Percentiles rank a stretch among this genome's conserved stretches.
Evolutionary conservation across 495 filamentous ascomycete species (phyloP).

Genomic region (Penicillium silybi): DNA sequence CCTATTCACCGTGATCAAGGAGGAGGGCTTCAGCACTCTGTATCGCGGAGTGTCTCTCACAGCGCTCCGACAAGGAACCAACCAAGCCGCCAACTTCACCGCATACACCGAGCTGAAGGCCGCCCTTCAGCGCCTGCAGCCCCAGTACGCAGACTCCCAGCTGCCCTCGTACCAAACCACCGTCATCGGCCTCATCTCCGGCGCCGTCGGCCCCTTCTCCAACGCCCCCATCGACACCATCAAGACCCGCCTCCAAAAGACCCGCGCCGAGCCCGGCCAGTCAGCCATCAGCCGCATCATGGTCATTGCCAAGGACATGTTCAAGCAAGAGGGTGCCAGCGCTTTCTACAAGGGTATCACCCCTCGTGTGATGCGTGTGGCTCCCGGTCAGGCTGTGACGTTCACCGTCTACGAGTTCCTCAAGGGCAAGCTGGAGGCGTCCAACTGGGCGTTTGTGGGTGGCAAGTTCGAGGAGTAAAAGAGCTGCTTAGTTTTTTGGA

Average conservation of each 20-base stretch:
- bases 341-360: constrained; percentile 99
- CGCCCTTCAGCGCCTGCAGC: constrained; percentile 64
- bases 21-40: constrained; percentile 82
- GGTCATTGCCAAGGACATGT: constrained; percentile 84
- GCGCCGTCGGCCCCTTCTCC: constrained; percentile 90
- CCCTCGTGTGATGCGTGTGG: constrained; percentile 93
- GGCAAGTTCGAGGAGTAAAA: constrained; percentile 71
- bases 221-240: constrained; percentile 99
- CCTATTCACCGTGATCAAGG: constrained; percentile 82
- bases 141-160: constrained; percentile 51
- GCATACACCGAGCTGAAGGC: constrained; percentile 94
- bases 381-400: constrained; percentile 95
- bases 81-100: constrained; percentile 99
- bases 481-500: constrained; percentile 11
- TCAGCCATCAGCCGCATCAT: constrained; percentile 73
- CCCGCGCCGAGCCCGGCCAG: constrained; percentile 74
- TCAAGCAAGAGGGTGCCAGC: constrained; percentile 87
- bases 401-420: constrained; percentile 96
- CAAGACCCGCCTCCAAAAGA: constrained; percentile 94
- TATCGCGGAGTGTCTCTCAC: constrained; percentile 94
- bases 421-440: constrained; percentile 76
- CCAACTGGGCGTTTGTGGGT: constrained; percentile 58
- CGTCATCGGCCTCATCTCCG: constrained; percentile 82
- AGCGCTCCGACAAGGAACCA: constrained; percentile 88
- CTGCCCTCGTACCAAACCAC: constrained; percentile 89